phyloP scores from a whole-genome alignment of 345 rosid genomes.

The Linum lewisii region DNA sequence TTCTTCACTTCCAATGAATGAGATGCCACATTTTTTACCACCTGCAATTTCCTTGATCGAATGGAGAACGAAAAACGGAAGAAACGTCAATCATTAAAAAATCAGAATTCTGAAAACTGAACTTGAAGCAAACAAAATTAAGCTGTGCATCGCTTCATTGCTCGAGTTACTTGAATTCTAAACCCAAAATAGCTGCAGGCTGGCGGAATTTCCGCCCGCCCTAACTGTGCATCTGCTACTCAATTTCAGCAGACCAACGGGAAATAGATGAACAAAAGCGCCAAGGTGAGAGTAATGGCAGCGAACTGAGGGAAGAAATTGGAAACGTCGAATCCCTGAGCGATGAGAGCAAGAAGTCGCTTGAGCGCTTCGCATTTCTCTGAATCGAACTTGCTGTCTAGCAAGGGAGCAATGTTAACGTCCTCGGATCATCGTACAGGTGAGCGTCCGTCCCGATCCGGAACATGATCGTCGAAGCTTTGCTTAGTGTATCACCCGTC shows the following conservation, averaged over 20 bases:
- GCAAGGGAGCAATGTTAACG: slow-evolving; percentile 68
- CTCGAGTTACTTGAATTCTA: neutral
- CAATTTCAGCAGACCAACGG: slow-evolving; percentile 6
- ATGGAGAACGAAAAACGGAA: neutral
- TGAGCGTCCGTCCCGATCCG: slow-evolving; percentile 96
- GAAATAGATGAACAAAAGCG: slow-evolving; percentile 3
- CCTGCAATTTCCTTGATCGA: slow-evolving; percentile 40
- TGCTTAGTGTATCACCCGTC: slow-evolving; percentile 75
- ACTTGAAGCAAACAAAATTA: neutral
- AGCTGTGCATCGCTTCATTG: neutral
- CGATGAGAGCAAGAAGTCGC: slow-evolving; percentile 87
- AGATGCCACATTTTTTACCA: slow-evolving; percentile 91
- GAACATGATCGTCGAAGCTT: slow-evolving; percentile 78
- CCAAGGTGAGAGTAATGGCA: neutral
- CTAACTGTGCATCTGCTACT: neutral
- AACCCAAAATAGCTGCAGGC: neutral
- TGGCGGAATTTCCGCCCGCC: neutral
- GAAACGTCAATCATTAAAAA: neutral
- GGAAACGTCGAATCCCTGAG: slow-evolving; percentile 94
- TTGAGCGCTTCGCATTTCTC: slow-evolving; percentile 96
- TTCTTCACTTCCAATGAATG: slow-evolving; percentile 94
- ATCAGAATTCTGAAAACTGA: neutral
- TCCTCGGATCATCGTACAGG: slow-evolving; percentile 93
- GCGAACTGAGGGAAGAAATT: slow-evolving; percentile 89
- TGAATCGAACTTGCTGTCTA: slow-evolving; percentile 87